A percentile compares a stretch with the other conserved stretches of the same genome.
Evolutionary conservation across 257 asterid genomes (phyloP).

Genomic region (Solanum rostratum): DNA sequence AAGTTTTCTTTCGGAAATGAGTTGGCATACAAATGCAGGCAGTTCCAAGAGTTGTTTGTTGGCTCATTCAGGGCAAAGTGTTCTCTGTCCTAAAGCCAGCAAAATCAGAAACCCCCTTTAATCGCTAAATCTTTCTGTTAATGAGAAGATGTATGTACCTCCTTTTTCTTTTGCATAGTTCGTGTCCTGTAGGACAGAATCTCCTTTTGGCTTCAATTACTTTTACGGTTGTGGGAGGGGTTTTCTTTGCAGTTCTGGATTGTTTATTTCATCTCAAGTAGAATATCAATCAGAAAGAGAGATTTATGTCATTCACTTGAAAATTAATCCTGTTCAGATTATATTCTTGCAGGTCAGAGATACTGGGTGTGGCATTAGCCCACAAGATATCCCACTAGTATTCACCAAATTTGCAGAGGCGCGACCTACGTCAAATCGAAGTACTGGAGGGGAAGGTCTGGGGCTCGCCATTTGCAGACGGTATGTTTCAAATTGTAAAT

Average conservation of each 20-base stretch:
- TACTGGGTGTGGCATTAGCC: constrained; percentile 52
- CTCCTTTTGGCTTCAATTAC: background rate
- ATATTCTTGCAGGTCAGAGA: constrained; percentile 38
- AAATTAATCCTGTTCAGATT: background rate
- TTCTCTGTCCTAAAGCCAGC: background rate
- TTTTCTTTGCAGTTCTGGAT: background rate
- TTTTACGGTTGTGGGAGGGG: background rate
- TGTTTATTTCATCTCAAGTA: background rate
- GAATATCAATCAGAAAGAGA: background rate
- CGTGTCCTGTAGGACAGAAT: background rate
- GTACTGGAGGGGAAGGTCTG: constrained; percentile 34
- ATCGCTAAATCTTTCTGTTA: background rate
- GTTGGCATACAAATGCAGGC: background rate
- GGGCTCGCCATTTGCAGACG: constrained; percentile 75
- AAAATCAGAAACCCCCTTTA: background rate
- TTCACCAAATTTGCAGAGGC: constrained; percentile 45
- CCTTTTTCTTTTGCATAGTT: background rate
- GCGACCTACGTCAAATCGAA: constrained; percentile 19
- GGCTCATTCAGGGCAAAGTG: background rate
- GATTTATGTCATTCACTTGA: background rate
- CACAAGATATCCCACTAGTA: constrained; percentile 42
- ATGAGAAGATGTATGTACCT: background rate
- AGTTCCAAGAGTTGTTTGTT: background rate
- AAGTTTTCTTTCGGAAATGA: background rate
- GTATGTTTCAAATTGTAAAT: constrained; percentile 16